A percentile compares a stretch with the other conserved stretches of the same genome.
phyloP scores from a whole-genome alignment of 2,329 filamentous ascomycete genomes.

The Talaromyces sp. region DNA sequence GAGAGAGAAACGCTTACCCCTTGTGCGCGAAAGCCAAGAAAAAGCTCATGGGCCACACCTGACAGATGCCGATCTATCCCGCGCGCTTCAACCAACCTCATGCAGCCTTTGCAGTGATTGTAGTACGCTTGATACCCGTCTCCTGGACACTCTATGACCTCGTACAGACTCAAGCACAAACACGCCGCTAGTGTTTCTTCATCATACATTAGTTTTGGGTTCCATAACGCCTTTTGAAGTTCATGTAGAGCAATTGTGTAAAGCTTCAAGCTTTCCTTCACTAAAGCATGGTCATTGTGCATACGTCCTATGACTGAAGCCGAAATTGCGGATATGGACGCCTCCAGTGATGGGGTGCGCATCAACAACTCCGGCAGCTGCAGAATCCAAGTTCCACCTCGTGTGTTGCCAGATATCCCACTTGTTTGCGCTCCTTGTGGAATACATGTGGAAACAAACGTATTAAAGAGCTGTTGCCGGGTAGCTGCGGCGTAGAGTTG shows the following conservation, averaged over 20 bases:
- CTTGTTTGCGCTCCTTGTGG: conserved; percentile 4
- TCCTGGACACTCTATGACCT: conserved; percentile 32
- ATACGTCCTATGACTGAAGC: conserved; percentile 24
- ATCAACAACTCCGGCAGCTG: conserved; percentile 21
- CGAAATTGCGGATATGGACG: conserved; percentile 24
- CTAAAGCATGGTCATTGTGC: conserved; percentile 15
- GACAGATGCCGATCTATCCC: conserved; percentile 28
- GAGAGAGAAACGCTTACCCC: conserved; percentile 14
- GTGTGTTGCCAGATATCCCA: neutral
- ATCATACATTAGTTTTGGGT: conserved; percentile 25
- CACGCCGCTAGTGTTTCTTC: conserved; percentile 35
- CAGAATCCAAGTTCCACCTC: conserved; percentile 22
- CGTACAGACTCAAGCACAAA: conserved; percentile 32
- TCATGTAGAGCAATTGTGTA: conserved; percentile 32
- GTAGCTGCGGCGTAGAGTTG: conserved; percentile 5
- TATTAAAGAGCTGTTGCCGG: conserved; percentile 24
- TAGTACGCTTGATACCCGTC: conserved; percentile 25
- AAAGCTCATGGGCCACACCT: conserved; percentile 29
- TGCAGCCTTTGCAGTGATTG: conserved; percentile 28
- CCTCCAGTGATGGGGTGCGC: conserved; percentile 23
- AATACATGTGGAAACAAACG: conserved; percentile 22
- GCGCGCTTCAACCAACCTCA: conserved; percentile 27
- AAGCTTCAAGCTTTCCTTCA: conserved; percentile 25
- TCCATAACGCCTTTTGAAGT: conserved; percentile 31
- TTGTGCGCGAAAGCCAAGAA: conserved; percentile 25